These are phyloP conservation scores for Dendrobium huoshanense DNA, from an alignment of 106 monocot genomes.

Conservation along the genomic window DNA sequence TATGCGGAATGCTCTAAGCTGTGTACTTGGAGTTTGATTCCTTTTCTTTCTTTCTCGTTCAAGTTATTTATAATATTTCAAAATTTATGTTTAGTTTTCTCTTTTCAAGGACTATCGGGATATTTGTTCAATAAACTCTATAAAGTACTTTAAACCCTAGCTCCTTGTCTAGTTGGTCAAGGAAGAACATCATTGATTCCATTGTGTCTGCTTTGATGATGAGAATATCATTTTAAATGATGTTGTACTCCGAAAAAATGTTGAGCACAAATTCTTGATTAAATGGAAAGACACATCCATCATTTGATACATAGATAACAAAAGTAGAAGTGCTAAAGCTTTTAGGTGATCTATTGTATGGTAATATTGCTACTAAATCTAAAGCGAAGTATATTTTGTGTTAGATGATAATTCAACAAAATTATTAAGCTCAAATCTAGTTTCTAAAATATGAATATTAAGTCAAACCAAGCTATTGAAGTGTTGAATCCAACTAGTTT, in stretches of 20 bases:
- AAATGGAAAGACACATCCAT: neutral
- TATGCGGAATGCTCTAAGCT: too few species aligned
- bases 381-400: neutral
- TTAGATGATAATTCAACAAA: neutral
- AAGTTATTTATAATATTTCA: too few species aligned
- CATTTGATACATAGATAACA: neutral
- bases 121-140: too few species aligned
- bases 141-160: too few species aligned
- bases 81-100: too few species aligned
- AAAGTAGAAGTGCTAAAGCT: neutral
- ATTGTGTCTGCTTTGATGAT: neutral
- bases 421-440: neutral
- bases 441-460: neutral
- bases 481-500: neutral
- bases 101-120: too few species aligned
- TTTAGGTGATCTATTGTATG: neutral
- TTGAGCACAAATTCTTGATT: neutral
- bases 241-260: neutral
- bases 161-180: too few species aligned
- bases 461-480: neutral
- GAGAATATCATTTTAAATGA: neutral
- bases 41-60: too few species aligned
- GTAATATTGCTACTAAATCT: neutral
- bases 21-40: too few species aligned
- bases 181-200: neutral